Percentiles rank a stretch among this genome's conserved stretches.
These are phyloP conservation scores for Sphaerobolus stellatus DNA, from an alignment of 1,284 basidiomycete species.

Conservation along the genomic window DNA sequence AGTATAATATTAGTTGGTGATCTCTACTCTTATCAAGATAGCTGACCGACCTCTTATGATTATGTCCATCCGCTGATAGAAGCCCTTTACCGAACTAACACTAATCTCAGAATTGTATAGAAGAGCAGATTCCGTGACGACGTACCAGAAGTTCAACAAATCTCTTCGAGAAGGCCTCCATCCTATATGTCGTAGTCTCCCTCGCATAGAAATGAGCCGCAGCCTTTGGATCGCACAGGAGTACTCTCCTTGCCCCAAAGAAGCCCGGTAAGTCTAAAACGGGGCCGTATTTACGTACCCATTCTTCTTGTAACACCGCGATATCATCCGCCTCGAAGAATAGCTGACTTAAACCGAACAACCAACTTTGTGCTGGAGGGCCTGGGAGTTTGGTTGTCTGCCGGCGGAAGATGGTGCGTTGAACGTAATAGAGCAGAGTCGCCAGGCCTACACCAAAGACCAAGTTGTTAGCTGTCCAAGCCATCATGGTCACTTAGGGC, in stretches of 20 bases:
- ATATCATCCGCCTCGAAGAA: constrained; percentile 30
- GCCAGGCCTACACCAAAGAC: no score
- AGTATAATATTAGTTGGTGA: not conserved
- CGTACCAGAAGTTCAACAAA: constrained; percentile 45
- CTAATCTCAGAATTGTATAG: not conserved
- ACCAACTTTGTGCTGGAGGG: constrained; percentile 30
- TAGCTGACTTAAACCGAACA: constrained; percentile 38
- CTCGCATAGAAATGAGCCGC: constrained; percentile 49
- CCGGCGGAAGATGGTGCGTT: not conserved
- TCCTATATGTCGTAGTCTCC: constrained; percentile 50
- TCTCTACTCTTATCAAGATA: not conserved
- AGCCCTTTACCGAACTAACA: constrained; percentile 49
- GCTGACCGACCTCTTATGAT: constrained; percentile 37
- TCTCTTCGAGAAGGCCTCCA: constrained; percentile 34
- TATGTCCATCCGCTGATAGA: constrained; percentile 52
- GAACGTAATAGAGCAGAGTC: no score
- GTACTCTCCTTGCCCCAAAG: constrained; percentile 42
- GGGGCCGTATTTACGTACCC: constrained; percentile 47
- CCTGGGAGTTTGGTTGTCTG: constrained; percentile 28
- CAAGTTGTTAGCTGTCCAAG: no score
- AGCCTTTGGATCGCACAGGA: constrained; percentile 56
- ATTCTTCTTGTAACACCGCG: constrained; percentile 27
- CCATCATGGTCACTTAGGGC: no score
- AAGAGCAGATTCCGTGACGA: constrained; percentile 9
- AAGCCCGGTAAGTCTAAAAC: constrained; percentile 42